Evolutionary conservation across 176 grass and related monocot species (phyloP).

Genomic region (Musa troglodytarum): DNA sequence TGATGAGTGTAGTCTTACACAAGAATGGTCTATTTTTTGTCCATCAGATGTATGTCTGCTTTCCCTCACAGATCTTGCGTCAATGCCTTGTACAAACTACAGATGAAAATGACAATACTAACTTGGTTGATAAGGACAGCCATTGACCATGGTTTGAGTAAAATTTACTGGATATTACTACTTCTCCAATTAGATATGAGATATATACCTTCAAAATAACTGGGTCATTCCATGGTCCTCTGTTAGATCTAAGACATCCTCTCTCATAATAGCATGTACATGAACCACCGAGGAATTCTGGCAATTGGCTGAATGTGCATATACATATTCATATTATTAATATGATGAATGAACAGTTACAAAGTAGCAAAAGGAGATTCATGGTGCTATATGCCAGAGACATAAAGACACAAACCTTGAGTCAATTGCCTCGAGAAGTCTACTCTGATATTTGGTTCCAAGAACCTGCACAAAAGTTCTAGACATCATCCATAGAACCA

Average conservation of each 20-base stretch:
- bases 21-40: constrained; percentile 44
- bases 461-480: constrained; percentile 48
- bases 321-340: neutral
- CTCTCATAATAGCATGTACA: constrained; percentile 77
- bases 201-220: constrained; percentile 57
- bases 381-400: neutral
- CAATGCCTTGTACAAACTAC: constrained; percentile 66
- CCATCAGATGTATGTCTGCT: constrained; percentile 55
- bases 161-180: neutral
- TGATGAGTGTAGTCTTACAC: constrained; percentile 53
- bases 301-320: constrained; percentile 66
- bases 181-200: neutral
- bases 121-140: neutral
- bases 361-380: constrained; percentile 4
- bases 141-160: too few relatives aligned
- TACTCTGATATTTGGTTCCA: constrained; percentile 72
- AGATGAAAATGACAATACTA: constrained; percentile 8
- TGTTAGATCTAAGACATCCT: constrained; percentile 87
- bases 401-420: constrained; percentile 38
- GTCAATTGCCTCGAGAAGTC: constrained; percentile 86
- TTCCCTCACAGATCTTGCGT: constrained; percentile 39
- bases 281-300: constrained; percentile 89
- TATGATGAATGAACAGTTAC: neutral
- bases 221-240: constrained; percentile 94
- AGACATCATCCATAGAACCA: neutral